These are phyloP conservation scores for Durusdinium trenchii DNA, from an alignment of 73 alveolate species.

Conservation along the genomic window DNA sequence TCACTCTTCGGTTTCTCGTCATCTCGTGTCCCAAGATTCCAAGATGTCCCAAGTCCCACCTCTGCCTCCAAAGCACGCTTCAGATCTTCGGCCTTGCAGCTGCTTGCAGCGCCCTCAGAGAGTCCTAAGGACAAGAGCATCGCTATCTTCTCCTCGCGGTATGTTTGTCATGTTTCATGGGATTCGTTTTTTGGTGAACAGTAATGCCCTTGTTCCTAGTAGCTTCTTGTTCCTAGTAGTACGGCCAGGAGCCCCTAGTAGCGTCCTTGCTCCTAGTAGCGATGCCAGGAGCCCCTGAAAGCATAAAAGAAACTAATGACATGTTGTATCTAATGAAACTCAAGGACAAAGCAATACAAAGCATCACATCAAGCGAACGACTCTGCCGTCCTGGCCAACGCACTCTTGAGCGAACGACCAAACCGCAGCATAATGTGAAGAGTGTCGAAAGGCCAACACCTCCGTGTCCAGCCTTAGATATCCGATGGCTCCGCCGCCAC, in stretches of 20 bases:
- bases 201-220: neutral
- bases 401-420: neutral
- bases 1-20: too few species aligned
- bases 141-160: slow-evolving; percentile 21
- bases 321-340: neutral
- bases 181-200: neutral
- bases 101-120: slow-evolving; percentile 74
- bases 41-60: too few species aligned
- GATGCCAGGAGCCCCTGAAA: too few species aligned
- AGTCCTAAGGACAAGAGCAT: neutral
- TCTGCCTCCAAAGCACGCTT: neutral
- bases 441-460: neutral
- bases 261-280: too few species aligned
- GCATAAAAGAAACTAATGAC: neutral
- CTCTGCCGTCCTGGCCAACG: neutral
- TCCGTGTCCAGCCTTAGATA: neutral
- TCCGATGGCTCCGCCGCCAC: neutral
- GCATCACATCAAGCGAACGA: neutral
- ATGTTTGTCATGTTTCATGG: too few species aligned
- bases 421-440: slow-evolving; percentile 20
- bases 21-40: too few species aligned
- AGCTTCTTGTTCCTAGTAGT: too few species aligned
- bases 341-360: neutral
- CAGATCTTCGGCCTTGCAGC: slow-evolving; percentile 36
- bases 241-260: too few species aligned